Evolutionary conservation across 2,329 filamentous ascomycete species (phyloP).

Genomic region (Xylaria hypoxylon): DNA sequence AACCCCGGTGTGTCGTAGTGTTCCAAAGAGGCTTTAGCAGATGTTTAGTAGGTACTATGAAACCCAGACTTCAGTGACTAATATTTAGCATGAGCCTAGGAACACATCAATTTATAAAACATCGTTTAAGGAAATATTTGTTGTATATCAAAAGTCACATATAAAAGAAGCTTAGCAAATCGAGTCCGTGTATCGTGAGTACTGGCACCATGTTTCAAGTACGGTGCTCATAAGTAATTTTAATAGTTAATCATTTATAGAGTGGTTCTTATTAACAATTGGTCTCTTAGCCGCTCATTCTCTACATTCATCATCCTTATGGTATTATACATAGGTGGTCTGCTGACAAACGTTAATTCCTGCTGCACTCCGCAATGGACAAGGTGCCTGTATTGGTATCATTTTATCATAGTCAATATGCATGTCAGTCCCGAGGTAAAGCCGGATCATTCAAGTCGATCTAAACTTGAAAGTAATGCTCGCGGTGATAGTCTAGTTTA

Average conservation of each 20-base stretch:
- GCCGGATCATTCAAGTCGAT: neutral
- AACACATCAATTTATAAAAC: too few species aligned
- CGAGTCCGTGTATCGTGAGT: too few species aligned
- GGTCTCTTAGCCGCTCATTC: neutral
- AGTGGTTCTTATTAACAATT: neutral
- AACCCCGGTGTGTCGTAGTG: neutral
- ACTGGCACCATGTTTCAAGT: neutral
- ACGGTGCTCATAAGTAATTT: neutral
- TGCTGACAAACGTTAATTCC: neutral
- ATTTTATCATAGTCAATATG: neutral
- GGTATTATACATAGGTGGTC: constrained; percentile 18
- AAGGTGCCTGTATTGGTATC: neutral
- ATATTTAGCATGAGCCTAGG: too few species aligned
- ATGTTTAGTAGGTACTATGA: neutral
- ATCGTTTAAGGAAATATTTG: too few species aligned
- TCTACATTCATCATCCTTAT: neutral
- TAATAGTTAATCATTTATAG: neutral
- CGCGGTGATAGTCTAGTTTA: constrained; percentile 3
- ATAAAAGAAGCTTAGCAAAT: neutral
- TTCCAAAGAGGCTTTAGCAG: neutral
- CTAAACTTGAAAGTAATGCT: constrained; percentile 1
- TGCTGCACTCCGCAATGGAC: neutral
- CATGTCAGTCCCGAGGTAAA: neutral
- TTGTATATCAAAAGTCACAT: neutral
- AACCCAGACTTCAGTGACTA: neutral